These are phyloP conservation scores for Lentinula sp. DNA, from an alignment of 768 basidiomycete species.

Conservation along the genomic window DNA sequence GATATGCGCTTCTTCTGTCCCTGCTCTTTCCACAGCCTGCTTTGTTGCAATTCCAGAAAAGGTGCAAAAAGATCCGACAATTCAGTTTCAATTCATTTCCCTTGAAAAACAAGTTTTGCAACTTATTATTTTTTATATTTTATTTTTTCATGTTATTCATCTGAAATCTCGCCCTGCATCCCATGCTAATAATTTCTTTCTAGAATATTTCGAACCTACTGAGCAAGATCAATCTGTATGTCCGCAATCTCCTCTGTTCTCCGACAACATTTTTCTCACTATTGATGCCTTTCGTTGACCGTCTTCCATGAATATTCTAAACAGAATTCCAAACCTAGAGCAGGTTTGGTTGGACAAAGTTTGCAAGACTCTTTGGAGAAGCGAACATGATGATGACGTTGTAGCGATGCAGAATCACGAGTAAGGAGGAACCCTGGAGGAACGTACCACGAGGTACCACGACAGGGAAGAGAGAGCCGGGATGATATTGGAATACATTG, in stretches of 20 bases:
- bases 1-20: background rate
- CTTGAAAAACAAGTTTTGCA: background rate
- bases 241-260: background rate
- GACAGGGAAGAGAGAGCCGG: background rate
- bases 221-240: background rate
- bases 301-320: background rate
- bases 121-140: background rate
- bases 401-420: background rate
- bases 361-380: slow-evolving; percentile 11
- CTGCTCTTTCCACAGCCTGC: background rate
- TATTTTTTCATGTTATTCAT: background rate
- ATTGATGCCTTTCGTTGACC: too few species aligned
- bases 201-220: background rate
- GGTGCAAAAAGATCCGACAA: background rate
- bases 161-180: background rate
- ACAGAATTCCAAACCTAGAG: background rate
- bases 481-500: too few species aligned
- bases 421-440: background rate
- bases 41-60: background rate
- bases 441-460: background rate
- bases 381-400: background rate
- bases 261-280: too few species aligned
- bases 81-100: background rate
- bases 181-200: background rate
- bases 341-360: slow-evolving; percentile 9